These are phyloP conservation scores for Aspergillus versicolor DNA, from an alignment of 2,329 filamentous ascomycete species.

Conservation along the genomic window DNA sequence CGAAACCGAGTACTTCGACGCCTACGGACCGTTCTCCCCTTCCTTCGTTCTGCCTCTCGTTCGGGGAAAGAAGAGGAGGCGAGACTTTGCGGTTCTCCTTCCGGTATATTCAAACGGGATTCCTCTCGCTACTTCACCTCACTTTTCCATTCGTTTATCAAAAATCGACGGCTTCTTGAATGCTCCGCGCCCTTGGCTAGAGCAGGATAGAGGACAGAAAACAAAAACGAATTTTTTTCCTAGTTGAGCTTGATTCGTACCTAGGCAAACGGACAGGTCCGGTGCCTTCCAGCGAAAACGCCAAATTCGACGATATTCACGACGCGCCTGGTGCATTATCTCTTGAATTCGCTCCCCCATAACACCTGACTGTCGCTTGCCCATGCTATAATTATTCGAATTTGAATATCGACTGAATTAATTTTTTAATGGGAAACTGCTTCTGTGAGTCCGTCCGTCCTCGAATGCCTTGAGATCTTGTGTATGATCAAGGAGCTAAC, in stretches of 20 bases:
- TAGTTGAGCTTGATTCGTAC: slow-evolving; percentile 5
- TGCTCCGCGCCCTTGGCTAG: slow-evolving; percentile 6
- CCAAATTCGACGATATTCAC: slow-evolving; percentile 13
- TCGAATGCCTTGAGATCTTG: background rate
- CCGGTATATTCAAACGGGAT: slow-evolving; percentile 11
- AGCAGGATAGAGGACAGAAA: background rate
- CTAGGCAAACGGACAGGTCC: slow-evolving; percentile 18
- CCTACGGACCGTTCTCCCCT: slow-evolving; percentile 14
- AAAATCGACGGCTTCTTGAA: slow-evolving; percentile 5
- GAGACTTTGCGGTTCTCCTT: slow-evolving; percentile 15
- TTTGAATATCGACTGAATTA: slow-evolving; percentile 9
- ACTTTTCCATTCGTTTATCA: slow-evolving; percentile 24
- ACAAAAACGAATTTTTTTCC: background rate
- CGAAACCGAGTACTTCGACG: slow-evolving; percentile 3
- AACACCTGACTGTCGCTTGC: slow-evolving; percentile 3
- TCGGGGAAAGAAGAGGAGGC: slow-evolving; percentile 29
- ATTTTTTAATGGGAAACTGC: slow-evolving; percentile 31
- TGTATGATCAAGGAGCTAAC: background rate
- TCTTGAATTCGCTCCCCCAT: background rate
- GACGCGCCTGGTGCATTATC: slow-evolving; percentile 12
- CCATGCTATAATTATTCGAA: slow-evolving; percentile 12
- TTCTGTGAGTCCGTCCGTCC: slow-evolving; percentile 25
- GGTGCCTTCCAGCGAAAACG: slow-evolving; percentile 17
- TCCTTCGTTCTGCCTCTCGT: slow-evolving; percentile 28
- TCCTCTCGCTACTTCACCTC: slow-evolving; percentile 14